These are phyloP conservation scores for Parascedosporium putredinis DNA, from an alignment of 2,329 filamentous ascomycete genomes.

Conservation along the genomic window DNA sequence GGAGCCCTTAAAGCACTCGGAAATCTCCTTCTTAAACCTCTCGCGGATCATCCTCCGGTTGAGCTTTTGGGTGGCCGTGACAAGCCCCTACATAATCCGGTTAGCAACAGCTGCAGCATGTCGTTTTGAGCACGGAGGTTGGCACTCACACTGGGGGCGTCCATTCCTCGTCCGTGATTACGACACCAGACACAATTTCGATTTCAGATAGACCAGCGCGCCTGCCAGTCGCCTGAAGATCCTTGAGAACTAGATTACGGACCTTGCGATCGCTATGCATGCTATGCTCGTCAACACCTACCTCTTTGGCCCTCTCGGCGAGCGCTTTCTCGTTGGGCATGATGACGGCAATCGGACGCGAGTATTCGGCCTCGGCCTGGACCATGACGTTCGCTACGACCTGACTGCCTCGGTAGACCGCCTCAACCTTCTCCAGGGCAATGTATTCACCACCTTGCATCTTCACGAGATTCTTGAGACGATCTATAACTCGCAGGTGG, in stretches of 20 bases:
- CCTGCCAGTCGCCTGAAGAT: constrained; percentile 54
- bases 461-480: constrained; percentile 98
- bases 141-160: constrained; percentile 66
- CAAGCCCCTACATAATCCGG: constrained; percentile 34
- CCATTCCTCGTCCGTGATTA: constrained; percentile 79
- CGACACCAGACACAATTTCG: constrained; percentile 66
- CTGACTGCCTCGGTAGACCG: constrained; percentile 72
- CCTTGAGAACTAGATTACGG: constrained; percentile 50
- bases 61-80: constrained; percentile 51
- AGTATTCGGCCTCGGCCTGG: constrained; percentile 64
- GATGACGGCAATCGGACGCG: constrained; percentile 75
- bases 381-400: constrained; percentile 81
- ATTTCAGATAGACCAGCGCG: constrained; percentile 57
- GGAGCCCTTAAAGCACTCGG: too few species aligned
- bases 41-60: constrained; percentile 43
- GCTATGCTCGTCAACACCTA: constrained; percentile 55
- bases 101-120: background rate
- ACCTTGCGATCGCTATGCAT: constrained; percentile 60
- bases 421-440: constrained; percentile 90
- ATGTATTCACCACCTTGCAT: constrained; percentile 93
- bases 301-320: constrained; percentile 45
- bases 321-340: constrained; percentile 55
- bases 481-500: constrained; percentile 80
- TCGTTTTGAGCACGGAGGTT: background rate
- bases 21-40: constrained; percentile 40